phyloP scores from a whole-genome alignment of 2,329 filamentous ascomycete genomes.

The Ophiostoma sp. region DNA sequence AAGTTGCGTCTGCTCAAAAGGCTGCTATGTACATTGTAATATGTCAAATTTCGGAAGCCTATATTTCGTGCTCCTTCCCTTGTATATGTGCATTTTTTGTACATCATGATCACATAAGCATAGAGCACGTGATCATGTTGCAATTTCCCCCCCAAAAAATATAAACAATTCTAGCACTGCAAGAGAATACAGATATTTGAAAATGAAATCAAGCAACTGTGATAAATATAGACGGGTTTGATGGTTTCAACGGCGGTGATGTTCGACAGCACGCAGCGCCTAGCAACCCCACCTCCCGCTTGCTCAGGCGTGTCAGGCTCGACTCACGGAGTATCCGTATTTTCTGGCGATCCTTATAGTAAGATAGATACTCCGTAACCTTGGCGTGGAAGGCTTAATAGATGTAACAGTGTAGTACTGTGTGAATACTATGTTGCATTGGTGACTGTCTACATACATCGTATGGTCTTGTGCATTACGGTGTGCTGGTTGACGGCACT shows the following conservation, averaged over 20 bases:
- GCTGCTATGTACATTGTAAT: no score
- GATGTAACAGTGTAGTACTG: conserved; percentile 7
- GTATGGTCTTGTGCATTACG: not conserved
- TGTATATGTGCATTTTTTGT: not conserved
- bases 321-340: conserved; percentile 9
- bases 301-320: not conserved
- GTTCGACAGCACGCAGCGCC: not conserved
- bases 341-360: not conserved
- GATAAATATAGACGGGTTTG: not conserved
- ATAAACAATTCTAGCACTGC: no score
- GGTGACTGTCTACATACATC: not conserved
- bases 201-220: not conserved
- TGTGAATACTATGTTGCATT: conserved; percentile 2
- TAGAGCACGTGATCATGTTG: not conserved
- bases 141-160: not conserved
- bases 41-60: not conserved
- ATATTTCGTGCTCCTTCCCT: not conserved
- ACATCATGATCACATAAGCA: not conserved
- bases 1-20: no score
- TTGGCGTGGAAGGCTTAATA: conserved; percentile 3
- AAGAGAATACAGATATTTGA: not conserved
- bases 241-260: not conserved
- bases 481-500: not conserved
- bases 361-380: no score
- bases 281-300: conserved; percentile 8